Percentiles rank a stretch among this genome's conserved stretches.
Evolutionary conservation across 2,329 filamentous ascomycete genomes (phyloP).

Genomic region (Aspergillus pseudoviridinutans): DNA sequence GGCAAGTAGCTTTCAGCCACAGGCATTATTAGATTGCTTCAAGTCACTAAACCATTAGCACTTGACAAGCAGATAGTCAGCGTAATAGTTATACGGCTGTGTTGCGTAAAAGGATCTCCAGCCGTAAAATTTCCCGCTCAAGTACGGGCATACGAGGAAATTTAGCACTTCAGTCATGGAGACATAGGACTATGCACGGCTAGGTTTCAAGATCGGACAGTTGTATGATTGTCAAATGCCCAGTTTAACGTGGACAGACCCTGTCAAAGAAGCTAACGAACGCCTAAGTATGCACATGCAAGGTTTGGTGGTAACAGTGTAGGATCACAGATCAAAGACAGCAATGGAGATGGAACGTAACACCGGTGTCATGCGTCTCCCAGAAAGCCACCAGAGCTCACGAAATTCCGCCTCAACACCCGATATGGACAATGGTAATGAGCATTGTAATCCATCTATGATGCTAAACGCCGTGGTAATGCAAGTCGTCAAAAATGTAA

Average conservation of each 20-base stretch:
- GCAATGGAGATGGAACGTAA: background rate
- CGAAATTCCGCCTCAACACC: slow-evolving; percentile 9
- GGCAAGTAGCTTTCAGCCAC: background rate
- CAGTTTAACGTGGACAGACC: background rate
- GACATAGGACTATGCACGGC: no score
- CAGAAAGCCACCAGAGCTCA: background rate
- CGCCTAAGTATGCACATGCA: slow-evolving; percentile 1
- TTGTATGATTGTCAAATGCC: background rate
- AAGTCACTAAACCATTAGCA: background rate
- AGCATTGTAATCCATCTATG: slow-evolving; percentile 7
- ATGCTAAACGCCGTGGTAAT: slow-evolving; percentile 19
- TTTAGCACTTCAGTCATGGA: no score
- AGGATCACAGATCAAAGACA: background rate
- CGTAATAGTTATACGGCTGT: background rate
- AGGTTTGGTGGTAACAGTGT: background rate
- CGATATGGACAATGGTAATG: background rate
- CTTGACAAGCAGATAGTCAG: background rate
- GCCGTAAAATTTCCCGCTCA: background rate
- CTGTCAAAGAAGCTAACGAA: background rate
- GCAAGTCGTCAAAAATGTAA: slow-evolving; percentile 14
- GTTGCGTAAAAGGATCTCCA: background rate
- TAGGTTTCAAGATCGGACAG: background rate
- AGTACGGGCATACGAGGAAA: background rate
- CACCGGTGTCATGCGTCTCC: slow-evolving; percentile 13
- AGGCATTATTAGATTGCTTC: background rate